These are phyloP conservation scores for Cytospora mali DNA, from an alignment of 2,329 filamentous ascomycete species.

Conservation along the genomic window DNA sequence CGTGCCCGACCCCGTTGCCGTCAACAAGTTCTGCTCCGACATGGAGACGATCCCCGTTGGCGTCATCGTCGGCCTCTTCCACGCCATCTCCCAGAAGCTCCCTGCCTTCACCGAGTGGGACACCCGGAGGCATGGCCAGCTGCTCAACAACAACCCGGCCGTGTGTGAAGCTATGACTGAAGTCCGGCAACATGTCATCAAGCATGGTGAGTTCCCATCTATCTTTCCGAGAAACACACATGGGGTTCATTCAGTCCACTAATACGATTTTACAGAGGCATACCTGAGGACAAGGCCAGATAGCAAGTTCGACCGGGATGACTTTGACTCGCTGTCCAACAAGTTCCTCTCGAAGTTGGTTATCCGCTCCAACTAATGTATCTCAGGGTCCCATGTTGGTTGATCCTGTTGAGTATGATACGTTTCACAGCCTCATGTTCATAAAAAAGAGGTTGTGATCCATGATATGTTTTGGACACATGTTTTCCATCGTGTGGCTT, in stretches of 20 bases:
- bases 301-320: slow-evolving; percentile 82
- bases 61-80: slow-evolving; percentile 95
- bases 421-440: not conserved
- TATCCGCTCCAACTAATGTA: slow-evolving; percentile 80
- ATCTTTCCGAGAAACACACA: not conserved
- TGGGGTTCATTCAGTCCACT: slow-evolving; percentile 36
- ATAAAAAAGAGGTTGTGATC: not conserved
- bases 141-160: slow-evolving; percentile 86
- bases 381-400: slow-evolving; percentile 11
- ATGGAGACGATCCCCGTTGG: slow-evolving; percentile 97
- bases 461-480: not conserved
- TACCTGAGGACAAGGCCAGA: slow-evolving; percentile 82
- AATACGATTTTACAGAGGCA: slow-evolving; percentile 68
- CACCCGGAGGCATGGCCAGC: slow-evolving; percentile 83
- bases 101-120: slow-evolving; percentile 94
- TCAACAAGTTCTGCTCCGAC: slow-evolving; percentile 92
- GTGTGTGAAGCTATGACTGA: slow-evolving; percentile 97
- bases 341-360: slow-evolving; percentile 97
- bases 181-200: slow-evolving; percentile 86
- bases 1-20: slow-evolving; percentile 78
- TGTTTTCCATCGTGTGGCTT: slow-evolving; percentile 1
- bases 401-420: slow-evolving; percentile 17
- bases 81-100: slow-evolving; percentile 95
- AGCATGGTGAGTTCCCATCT: slow-evolving; percentile 73
- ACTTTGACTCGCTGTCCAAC: slow-evolving; percentile 95